A percentile compares a stretch with the other conserved stretches of the same genome.
phyloP scores from a whole-genome alignment of 2,329 filamentous ascomycete species.

The Paraphaeosphaeria sporulosa region DNA sequence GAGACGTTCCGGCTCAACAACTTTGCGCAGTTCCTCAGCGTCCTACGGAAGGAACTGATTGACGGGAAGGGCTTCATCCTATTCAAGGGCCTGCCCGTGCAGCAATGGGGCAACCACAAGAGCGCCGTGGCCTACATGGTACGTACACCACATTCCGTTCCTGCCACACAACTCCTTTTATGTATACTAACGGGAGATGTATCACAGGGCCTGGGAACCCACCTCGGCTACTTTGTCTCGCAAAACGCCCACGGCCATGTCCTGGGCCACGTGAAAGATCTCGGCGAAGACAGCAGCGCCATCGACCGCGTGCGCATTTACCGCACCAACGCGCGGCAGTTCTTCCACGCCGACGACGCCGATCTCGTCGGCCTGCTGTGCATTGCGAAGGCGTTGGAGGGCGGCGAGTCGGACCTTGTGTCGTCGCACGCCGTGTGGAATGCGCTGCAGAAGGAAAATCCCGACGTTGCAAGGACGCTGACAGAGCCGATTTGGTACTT shows the following conservation, averaged over 20 bases:
- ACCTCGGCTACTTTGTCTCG: constrained; percentile 86
- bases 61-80: constrained; percentile 90
- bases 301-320: constrained; percentile 92
- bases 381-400: constrained; percentile 77
- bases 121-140: constrained; percentile 84
- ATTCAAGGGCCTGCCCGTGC: constrained; percentile 84
- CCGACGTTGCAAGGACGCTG: constrained; percentile 78
- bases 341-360: constrained; percentile 83
- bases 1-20: constrained; percentile 69
- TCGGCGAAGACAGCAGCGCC: constrained; percentile 80
- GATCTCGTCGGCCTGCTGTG: constrained; percentile 87
- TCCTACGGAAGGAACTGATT: constrained; percentile 71
- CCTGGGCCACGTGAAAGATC: constrained; percentile 87
- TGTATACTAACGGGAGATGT: not conserved
- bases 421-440: constrained; percentile 85
- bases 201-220: constrained; percentile 71
- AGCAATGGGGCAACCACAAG: constrained; percentile 79
- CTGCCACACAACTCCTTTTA: not conserved
- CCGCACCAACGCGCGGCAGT: constrained; percentile 83
- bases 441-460: constrained; percentile 74
- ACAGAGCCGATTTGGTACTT: constrained; percentile 88
- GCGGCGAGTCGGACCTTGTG: constrained; percentile 84
- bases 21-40: constrained; percentile 61
- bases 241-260: constrained; percentile 88
- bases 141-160: not conserved